Conservation (phyloP, 495 filamentous ascomycete species). For the Lasiosphaeriaceae sp. region DNA sequence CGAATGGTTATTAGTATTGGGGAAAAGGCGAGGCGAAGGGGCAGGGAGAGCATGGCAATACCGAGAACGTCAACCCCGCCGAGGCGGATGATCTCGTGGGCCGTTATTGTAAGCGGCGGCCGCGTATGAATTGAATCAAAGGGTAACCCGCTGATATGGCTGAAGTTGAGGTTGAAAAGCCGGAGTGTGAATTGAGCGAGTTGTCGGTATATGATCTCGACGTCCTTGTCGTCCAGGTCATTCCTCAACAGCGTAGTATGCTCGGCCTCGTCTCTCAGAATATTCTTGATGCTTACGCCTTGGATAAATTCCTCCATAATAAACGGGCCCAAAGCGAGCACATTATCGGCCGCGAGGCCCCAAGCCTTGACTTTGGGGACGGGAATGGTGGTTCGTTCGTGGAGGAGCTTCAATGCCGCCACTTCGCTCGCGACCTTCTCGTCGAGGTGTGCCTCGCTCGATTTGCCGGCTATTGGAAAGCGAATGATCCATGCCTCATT, state of each 20-base stretch:
- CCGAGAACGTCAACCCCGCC: not conserved
- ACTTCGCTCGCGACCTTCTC: constrained; percentile 2
- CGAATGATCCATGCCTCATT: not conserved
- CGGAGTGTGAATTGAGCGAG: not conserved
- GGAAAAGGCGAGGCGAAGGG: not conserved
- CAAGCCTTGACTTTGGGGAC: not conserved
- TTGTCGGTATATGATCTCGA: not conserved
- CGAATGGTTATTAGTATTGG: not conserved
- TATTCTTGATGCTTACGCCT: not conserved
- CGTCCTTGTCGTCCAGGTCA: not conserved
- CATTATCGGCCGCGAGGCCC: not conserved
- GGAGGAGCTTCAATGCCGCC: not conserved
- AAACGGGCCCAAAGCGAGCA: not conserved
- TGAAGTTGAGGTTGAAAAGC: not conserved
- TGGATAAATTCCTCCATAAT: not conserved
- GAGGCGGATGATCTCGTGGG: not conserved
- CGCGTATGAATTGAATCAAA: not conserved
- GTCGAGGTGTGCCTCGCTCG: not conserved
- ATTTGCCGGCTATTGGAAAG: not conserved
- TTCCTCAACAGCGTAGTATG: not conserved
- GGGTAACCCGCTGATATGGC: not conserved
- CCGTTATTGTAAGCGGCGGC: not conserved
- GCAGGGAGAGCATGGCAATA: not conserved
- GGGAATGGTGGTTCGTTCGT: not conserved
- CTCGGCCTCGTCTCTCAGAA: not conserved